Evolutionary conservation across 495 filamentous ascomycete genomes (phyloP).

Genomic region (Hypoxylon perforatum): DNA sequence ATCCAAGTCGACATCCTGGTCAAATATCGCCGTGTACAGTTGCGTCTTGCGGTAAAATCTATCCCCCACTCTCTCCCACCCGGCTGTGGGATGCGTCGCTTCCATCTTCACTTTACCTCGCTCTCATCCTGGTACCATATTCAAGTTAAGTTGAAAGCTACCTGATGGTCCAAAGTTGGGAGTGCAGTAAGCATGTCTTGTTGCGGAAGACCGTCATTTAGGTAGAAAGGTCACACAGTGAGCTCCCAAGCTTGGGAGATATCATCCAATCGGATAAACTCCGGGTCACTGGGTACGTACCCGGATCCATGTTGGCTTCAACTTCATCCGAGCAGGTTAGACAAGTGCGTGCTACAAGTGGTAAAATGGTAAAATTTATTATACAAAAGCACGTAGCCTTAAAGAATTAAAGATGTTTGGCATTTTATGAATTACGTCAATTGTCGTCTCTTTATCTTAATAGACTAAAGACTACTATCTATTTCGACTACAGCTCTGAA

Average conservation of each 20-base stretch:
- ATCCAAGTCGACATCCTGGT: conserved; percentile 91
- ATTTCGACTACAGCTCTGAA: too few relatives aligned
- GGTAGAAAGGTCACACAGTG: conserved; percentile 4
- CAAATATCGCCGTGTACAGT: conserved; percentile 91
- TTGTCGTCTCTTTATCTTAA: too few relatives aligned
- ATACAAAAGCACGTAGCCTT: too few relatives aligned
- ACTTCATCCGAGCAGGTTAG: neutral
- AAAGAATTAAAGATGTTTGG: too few relatives aligned
- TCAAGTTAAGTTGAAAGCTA: conserved; percentile 4
- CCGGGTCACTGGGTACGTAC: conserved; percentile 16
- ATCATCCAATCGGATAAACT: conserved; percentile 27
- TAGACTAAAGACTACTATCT: too few relatives aligned
- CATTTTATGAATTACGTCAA: too few relatives aligned
- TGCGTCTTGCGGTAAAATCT: conserved; percentile 93
- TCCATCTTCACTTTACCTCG: conserved; percentile 58
- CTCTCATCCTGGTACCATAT: conserved; percentile 41
- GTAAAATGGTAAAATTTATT: too few relatives aligned
- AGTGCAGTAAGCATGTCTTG: neutral
- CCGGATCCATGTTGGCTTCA: neutral
- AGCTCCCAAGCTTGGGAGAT: neutral
- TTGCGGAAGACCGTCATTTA: neutral
- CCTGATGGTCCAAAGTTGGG: neutral
- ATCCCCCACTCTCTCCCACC: conserved; percentile 93
- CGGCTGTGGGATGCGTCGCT: conserved; percentile 76
- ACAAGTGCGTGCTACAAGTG: too few relatives aligned